Evolutionary conservation across 2,329 filamentous ascomycete species (phyloP).

Genomic region (Verruconis gallopava): DNA sequence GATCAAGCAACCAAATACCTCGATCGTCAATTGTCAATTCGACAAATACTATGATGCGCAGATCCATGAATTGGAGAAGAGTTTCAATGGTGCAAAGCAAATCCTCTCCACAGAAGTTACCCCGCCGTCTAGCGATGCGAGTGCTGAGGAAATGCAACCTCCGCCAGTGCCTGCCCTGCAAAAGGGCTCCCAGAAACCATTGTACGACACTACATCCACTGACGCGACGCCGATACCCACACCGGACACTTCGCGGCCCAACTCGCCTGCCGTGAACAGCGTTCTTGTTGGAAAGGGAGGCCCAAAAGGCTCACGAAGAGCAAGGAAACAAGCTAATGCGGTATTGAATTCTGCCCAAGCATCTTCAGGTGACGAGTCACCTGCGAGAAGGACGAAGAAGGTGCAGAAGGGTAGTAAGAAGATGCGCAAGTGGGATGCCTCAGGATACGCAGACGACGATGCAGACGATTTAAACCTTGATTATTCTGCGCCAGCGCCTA

Average conservation of each 20-base stretch:
- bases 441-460: conserved; percentile 76
- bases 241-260: conserved; percentile 65
- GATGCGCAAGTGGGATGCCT: conserved; percentile 84
- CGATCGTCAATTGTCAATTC: conserved; percentile 68
- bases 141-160: conserved; percentile 24
- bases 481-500: conserved; percentile 51
- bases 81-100: conserved; percentile 21
- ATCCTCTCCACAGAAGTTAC: conserved; percentile 34
- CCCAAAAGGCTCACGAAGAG: conserved; percentile 57
- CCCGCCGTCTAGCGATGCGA: conserved; percentile 37
- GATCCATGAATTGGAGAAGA: conserved; percentile 63
- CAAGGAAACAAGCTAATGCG: conserved; percentile 55
- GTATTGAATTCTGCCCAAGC: conserved; percentile 41
- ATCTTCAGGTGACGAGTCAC: conserved; percentile 75
- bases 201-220: conserved; percentile 38
- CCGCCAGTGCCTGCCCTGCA: not conserved
- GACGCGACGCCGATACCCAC: conserved; percentile 59
- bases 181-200: conserved; percentile 17
- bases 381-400: conserved; percentile 22
- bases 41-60: conserved; percentile 93
- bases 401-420: conserved; percentile 46
- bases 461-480: conserved; percentile 67
- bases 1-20: conserved; percentile 66
- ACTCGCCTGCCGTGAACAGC: conserved; percentile 56
- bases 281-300: conserved; percentile 56